These are phyloP conservation scores for Termitomyces sp. DNA, from an alignment of 768 basidiomycete genomes.

Conservation along the genomic window DNA sequence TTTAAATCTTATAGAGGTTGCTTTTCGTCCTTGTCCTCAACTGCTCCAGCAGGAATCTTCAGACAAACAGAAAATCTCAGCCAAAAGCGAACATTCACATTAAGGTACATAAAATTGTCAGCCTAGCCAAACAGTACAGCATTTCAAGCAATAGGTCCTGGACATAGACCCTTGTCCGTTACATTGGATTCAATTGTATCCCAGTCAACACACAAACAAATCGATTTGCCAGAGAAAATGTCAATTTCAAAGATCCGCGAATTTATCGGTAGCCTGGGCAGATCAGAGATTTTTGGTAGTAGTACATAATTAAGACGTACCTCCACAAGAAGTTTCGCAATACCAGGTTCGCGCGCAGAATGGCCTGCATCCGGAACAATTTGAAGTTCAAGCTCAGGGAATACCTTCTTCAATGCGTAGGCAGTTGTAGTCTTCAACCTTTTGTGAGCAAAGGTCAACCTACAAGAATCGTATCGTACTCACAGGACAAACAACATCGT, in stretches of 20 bases:
- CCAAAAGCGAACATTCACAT: background rate
- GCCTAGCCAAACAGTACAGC: background rate
- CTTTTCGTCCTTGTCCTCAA: too few species aligned
- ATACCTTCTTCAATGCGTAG: slow-evolving; percentile 73
- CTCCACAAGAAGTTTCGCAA: slow-evolving; percentile 62
- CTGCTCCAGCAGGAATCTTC: too few species aligned
- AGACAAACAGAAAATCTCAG: too few species aligned
- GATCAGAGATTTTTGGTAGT: background rate
- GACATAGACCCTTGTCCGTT: background rate
- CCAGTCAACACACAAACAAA: background rate
- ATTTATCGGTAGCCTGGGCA: slow-evolving; percentile 33
- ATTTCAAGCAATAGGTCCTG: background rate
- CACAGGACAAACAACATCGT: slow-evolving; percentile 87
- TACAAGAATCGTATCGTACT: slow-evolving; percentile 12
- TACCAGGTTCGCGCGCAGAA: slow-evolving; percentile 72
- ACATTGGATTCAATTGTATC: background rate
- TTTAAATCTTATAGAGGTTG: too few species aligned
- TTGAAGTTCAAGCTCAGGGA: slow-evolving; percentile 72
- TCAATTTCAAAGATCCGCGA: slow-evolving; percentile 22
- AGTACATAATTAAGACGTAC: slow-evolving; percentile 26
- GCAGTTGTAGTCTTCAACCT: slow-evolving; percentile 65
- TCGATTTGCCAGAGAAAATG: background rate
- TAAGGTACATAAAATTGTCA: background rate
- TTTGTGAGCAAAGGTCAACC: background rate
- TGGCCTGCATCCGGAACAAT: slow-evolving; percentile 88